A percentile compares a stretch with the other conserved stretches of the same genome.
These are phyloP conservation scores for Sporothrix luriei DNA, from an alignment of 2,329 filamentous ascomycete genomes.

Conservation along the genomic window DNA sequence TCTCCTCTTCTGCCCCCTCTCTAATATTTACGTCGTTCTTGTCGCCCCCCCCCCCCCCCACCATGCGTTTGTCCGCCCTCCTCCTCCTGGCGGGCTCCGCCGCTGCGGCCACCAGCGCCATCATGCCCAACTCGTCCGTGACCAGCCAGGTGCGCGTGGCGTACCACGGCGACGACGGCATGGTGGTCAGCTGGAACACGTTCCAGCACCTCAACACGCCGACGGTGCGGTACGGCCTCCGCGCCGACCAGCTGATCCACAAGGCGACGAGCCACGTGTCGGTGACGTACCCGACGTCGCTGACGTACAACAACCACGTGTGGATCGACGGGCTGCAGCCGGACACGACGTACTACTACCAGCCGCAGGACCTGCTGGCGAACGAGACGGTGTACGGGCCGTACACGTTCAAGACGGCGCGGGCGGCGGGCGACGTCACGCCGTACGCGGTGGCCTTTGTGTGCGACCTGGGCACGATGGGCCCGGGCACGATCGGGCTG, in stretches of 20 bases:
- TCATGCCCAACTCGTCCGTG: too few relatives aligned
- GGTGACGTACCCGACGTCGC: conserved; percentile 41
- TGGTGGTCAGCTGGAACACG: conserved; percentile 44
- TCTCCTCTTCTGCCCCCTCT: too few relatives aligned
- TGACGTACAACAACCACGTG: conserved; percentile 50
- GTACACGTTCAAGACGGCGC: conserved; percentile 42
- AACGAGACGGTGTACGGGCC: conserved; percentile 48
- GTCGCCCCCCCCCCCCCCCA: neutral
- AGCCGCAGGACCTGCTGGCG: conserved; percentile 52
- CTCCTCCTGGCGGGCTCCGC: conserved; percentile 11
- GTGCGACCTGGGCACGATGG: conserved; percentile 48
- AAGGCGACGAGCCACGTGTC: conserved; percentile 39
- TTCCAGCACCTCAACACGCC: conserved; percentile 39
- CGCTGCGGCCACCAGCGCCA: neutral
- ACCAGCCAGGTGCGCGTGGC: conserved; percentile 33
- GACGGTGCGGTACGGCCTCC: conserved; percentile 41
- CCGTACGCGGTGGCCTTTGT: conserved; percentile 52
- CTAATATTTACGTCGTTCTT: too few relatives aligned
- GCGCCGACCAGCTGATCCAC: conserved; percentile 35
- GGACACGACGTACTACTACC: conserved; percentile 54
- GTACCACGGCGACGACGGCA: conserved; percentile 34
- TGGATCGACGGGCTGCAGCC: conserved; percentile 47
- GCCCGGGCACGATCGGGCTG: conserved; percentile 30
- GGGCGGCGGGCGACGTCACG: conserved; percentile 47
- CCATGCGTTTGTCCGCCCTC: neutral